Base-by-base conservation (phyloP, 2,329 filamentous ascomycete genomes). In the Arachnomyces sp. region DNA sequence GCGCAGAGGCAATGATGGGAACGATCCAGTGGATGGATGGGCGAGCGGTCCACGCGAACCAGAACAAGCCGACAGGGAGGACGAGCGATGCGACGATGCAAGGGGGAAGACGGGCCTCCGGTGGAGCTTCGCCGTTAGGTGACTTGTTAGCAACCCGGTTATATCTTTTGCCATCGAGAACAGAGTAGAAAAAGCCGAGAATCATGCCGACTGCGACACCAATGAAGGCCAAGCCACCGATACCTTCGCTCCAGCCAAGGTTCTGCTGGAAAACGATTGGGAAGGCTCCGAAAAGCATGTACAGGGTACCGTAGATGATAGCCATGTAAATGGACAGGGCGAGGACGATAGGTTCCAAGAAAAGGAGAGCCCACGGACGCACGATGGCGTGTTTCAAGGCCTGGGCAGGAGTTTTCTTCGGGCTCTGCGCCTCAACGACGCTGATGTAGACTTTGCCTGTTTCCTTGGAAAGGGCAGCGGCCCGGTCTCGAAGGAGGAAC, bases 201-300 rank as follows among this genome's bases (percentile, higher is more conserved):
- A 80, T 51, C 69, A 85, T 82, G 40, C 84, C 83, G 18, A 84
- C 73, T 7, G 77, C 73, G 7, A 86, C 75, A 31, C 83, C 82
- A 16, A 86, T 56, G 59, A 86, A 85, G 1, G 83, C 70, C 1
- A 84, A 67, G 14, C 80, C 78, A 29, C 77, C 74, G 25, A 80
- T 66, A 28, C 77, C 77, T 21, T 69, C 56, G 11, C 66, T 71
- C 77, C 78, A 84, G 32, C 74, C 74, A 36, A 78, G 73, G 30
- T 66, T 52, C 45, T 72, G 50, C 51, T 81, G 72, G 59, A 80
- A 86, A 25, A 86, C 80, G 51, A 85, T 78, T 3, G 77, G 75
- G 57, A 78, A 78, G 9, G 76, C 74, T 13, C 71, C 70, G 48
- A 80, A 79, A 52, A 78, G 67, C 55, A 77, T 66, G 54, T 76